Conservation (phyloP, 768 basidiomycete species). For the Boletus sp. region DNA sequence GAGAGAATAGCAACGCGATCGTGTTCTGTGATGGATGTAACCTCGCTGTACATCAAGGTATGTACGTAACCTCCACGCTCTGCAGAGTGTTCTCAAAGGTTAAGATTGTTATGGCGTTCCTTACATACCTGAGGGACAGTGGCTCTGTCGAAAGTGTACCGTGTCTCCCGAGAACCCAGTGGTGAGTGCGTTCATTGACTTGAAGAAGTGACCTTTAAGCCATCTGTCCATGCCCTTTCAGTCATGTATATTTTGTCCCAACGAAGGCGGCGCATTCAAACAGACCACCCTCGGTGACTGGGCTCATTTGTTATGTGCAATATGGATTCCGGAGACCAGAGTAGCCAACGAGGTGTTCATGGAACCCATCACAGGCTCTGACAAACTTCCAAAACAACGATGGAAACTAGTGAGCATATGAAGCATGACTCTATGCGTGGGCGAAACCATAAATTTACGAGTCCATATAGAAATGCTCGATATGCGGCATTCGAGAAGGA, state of each 20-base stretch:
- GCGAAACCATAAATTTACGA: slow-evolving; percentile 7
- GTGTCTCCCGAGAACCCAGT: slow-evolving; percentile 97
- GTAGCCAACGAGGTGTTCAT: slow-evolving; percentile 95
- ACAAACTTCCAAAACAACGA: slow-evolving; percentile 82
- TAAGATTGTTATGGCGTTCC: slow-evolving; percentile 98
- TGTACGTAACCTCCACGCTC: slow-evolving; percentile 13
- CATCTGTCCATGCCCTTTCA: slow-evolving; percentile 28
- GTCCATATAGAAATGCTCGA: slow-evolving; percentile 51
- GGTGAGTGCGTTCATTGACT: slow-evolving; percentile 44
- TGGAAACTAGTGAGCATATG: slow-evolving; percentile 82
- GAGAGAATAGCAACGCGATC: slow-evolving; percentile 98
- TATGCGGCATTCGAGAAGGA: slow-evolving; percentile 63
- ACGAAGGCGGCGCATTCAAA: slow-evolving; percentile 97
- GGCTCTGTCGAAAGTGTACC: slow-evolving; percentile 98
- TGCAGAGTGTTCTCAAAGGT: slow-evolving; percentile 8
- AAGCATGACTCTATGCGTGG: neutral
- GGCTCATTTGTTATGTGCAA: slow-evolving; percentile 95
- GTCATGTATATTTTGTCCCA: slow-evolving; percentile 95
- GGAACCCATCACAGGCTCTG: slow-evolving; percentile 93
- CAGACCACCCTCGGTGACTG: slow-evolving; percentile 91
- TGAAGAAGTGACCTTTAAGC: neutral
- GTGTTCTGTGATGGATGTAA: slow-evolving; percentile 99
- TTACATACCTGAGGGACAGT: slow-evolving; percentile 99
- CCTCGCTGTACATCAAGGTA: slow-evolving; percentile 98
- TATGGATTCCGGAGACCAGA: slow-evolving; percentile 94